Percentiles rank a stretch among this genome's conserved stretches.
These are phyloP conservation scores for Talaromyces sp. DNA, from an alignment of 2,329 filamentous ascomycete species.

Conservation along the genomic window DNA sequence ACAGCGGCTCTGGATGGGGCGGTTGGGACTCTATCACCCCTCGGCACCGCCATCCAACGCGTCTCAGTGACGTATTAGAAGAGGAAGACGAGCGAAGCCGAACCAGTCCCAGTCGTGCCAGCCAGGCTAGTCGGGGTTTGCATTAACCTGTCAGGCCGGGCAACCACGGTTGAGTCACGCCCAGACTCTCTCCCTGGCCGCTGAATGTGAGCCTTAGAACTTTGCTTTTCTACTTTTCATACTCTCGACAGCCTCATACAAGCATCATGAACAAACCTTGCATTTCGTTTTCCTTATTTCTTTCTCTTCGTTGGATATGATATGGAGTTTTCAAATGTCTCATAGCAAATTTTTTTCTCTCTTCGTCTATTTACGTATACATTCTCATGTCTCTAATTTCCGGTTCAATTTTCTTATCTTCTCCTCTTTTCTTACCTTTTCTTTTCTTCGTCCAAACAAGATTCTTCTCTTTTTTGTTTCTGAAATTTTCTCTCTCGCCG, in stretches of 20 bases:
- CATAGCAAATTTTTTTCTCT: background rate
- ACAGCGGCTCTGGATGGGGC: slow-evolving; percentile 63
- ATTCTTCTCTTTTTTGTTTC: background rate
- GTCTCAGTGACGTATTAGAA: slow-evolving; percentile 82
- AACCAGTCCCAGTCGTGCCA: slow-evolving; percentile 63
- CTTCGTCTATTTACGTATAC: background rate
- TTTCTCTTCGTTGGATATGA: slow-evolving; percentile 13
- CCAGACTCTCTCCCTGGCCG: background rate
- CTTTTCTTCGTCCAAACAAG: background rate
- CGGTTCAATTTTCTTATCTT: background rate
- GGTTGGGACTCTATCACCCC: slow-evolving; percentile 73
- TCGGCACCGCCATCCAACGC: slow-evolving; percentile 77
- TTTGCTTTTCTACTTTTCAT: background rate
- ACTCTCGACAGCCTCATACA: background rate
- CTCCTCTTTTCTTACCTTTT: background rate
- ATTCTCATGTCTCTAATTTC: slow-evolving; percentile 3
- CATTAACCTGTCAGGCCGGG: slow-evolving; percentile 23
- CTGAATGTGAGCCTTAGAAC: background rate
- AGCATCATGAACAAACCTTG: slow-evolving; percentile 8
- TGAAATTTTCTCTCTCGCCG: no score
- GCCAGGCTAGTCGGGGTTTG: slow-evolving; percentile 35
- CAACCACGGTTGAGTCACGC: background rate
- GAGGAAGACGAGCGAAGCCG: slow-evolving; percentile 76
- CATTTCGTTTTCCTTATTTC: background rate
- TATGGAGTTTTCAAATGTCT: slow-evolving; percentile 9